Base-by-base conservation (phyloP, 2,329 filamentous ascomycete species). In the Saccharata proteae region DNA sequence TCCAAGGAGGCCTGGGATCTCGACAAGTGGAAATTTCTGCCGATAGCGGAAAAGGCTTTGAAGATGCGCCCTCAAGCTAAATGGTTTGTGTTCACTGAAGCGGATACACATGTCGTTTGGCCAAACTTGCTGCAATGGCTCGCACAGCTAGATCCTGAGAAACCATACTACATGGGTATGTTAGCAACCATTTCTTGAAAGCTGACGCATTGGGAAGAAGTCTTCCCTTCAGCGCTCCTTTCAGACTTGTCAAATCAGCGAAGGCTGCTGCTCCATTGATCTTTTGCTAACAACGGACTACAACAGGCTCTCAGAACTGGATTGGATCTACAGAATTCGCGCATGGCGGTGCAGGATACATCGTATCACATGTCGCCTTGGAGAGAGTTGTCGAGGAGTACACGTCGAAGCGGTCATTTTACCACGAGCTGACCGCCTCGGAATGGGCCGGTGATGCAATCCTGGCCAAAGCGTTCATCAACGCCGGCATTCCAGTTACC, bases 21-120 rank as follows among this genome's bases (percentile, higher is more conserved):
- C 19, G 68, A 72, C 41, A 71, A 71, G 43, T 72, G 66, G 66
- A 72, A 72, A 46, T 71, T 71, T 41, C 53, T 72, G 16, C 68
- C 68, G 5, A 62, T 71, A 54, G 60, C 67, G 5, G 62, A 67
- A 37, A 58, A 64, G 38, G 61, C 66, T 2, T 53, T 59, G 24
- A 38, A 47, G 13, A 32, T 50, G 29, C 49, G 49, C 38, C 51
- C 52, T 3, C 39, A 47, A 25, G 49, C 49, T 6, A 55, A 54
- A 36, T 57, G 52, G 53, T 57, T 40, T 31, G 46, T 57, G 33
- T 55, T 57, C 40, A 48, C 55, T 20, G 54, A 57, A 36, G 43
- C 49, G 4, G 54, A 57, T 36, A 55, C 53, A 3, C 52, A 46
- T 38, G 38, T 57, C 3, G 45, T 45, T 23, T 57, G 51, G 51